phyloP scores from a whole-genome alignment of 352 stramenopile species.

The Phytophthora tubulina region DNA sequence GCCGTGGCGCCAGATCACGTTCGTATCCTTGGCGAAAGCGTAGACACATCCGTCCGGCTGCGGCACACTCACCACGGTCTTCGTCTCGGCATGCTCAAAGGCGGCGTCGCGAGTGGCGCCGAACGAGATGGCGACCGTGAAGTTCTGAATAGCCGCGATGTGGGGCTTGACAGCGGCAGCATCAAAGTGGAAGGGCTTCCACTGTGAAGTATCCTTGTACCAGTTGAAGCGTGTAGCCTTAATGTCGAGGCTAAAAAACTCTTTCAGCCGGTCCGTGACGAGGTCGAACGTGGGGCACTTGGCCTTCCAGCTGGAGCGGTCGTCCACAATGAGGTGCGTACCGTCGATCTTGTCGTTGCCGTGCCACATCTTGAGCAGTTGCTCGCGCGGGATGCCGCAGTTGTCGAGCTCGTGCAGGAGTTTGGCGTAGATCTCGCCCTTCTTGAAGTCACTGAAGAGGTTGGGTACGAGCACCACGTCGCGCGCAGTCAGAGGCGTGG shows the following conservation, averaged over 20 bases:
- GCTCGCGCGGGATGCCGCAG: constrained; percentile 72
- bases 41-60: constrained; percentile 95
- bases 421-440: constrained; percentile 74
- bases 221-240: constrained; percentile 96
- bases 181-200: constrained; percentile 96
- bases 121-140: constrained; percentile 96
- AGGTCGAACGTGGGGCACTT: constrained; percentile 86
- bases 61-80: constrained; percentile 92
- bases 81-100: constrained; percentile 89
- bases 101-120: constrained; percentile 91
- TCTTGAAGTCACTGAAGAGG: constrained; percentile 81
- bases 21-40: constrained; percentile 93
- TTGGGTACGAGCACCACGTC: constrained; percentile 78
- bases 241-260: constrained; percentile 91
- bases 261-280: constrained; percentile 79
- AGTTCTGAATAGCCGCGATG: constrained; percentile 94
- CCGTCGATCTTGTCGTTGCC: constrained; percentile 92
- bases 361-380: constrained; percentile 86
- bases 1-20: constrained; percentile 94
- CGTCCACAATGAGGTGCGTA: constrained; percentile 93
- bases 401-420: constrained; percentile 71
- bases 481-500: constrained; percentile 64
- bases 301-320: constrained; percentile 84
- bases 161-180: constrained; percentile 94
- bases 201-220: constrained; percentile 94